Evolutionary conservation across 176 grass and related monocot species (phyloP).

Genomic region (Triticum monococcum): DNA sequence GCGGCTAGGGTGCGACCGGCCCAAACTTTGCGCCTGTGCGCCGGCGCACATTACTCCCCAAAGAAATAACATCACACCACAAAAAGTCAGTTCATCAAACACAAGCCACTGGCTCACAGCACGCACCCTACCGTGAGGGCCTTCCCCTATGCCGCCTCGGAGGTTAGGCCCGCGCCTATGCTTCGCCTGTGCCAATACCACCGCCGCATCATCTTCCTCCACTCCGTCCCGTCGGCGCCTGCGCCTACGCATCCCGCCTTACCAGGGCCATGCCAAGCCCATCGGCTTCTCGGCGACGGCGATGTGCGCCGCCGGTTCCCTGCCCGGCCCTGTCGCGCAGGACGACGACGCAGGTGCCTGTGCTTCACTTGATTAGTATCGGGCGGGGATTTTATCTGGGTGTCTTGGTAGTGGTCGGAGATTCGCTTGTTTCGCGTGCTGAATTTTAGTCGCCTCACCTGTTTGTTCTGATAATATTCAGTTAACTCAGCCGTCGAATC

Average conservation of each 20-base stretch:
- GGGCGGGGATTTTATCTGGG: neutral
- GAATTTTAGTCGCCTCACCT: neutral
- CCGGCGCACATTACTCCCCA: too few species aligned
- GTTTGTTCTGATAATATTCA: neutral
- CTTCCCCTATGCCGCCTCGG: neutral
- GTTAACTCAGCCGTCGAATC: neutral
- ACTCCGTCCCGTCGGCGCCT: neutral
- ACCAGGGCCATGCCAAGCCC: neutral
- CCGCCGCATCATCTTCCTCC: neutral
- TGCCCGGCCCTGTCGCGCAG: neutral
- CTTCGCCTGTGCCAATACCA: constrained; percentile 1
- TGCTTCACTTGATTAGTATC: neutral
- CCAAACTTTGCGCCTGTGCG: too few species aligned
- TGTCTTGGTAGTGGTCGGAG: neutral
- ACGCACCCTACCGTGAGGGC: neutral
- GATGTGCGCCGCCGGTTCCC: neutral
- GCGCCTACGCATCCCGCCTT: neutral
- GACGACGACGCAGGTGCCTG: constrained; percentile 17
- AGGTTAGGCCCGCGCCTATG: neutral
- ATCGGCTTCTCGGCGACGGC: neutral
- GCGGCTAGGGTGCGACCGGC: too few species aligned
- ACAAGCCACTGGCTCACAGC: neutral
- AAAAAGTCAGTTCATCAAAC: too few species aligned
- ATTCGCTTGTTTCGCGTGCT: neutral
- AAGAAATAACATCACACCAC: too few species aligned